Percentiles rank a stretch among this genome's conserved stretches.
phyloP scores from a whole-genome alignment of 345 rosid genomes.

The Viola odorata region DNA sequence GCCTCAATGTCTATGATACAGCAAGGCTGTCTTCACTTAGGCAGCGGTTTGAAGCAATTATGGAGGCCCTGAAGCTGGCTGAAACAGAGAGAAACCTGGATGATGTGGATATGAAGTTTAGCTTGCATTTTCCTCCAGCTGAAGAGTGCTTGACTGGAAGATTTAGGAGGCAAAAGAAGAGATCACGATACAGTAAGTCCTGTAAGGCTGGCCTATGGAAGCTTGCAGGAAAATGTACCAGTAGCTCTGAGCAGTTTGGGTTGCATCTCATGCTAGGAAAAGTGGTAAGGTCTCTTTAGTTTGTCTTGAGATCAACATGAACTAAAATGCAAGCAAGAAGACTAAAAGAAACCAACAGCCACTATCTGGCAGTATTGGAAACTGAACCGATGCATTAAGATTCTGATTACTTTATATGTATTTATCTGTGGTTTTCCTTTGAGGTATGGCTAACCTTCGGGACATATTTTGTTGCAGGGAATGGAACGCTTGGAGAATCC shows the following conservation, averaged over 20 bases:
- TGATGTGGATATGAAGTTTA: conserved; percentile 93
- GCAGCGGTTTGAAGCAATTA: conserved; percentile 70
- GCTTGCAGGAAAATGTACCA: conserved; percentile 83
- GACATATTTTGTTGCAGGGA: conserved; percentile 38
- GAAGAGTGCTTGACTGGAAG: conserved; percentile 86
- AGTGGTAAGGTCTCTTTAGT: conserved; percentile 11
- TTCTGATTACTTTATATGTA: no score
- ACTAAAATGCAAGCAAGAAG: no score
- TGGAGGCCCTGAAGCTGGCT: conserved; percentile 59
- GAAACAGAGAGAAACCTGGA: conserved; percentile 94
- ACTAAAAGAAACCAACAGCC: no score
- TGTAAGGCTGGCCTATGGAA: conserved; percentile 95
- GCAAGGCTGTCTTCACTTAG: conserved; percentile 71
- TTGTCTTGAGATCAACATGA: conserved; percentile 13
- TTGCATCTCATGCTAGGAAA: conserved; percentile 29
- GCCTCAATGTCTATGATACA: conserved; percentile 77
- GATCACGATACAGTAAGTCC: conserved; percentile 73
- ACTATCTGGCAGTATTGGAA: no score
- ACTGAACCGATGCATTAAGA: no score
- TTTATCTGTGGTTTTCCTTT: no score
- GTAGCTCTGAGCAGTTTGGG: conserved; percentile 90
- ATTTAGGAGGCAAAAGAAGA: conserved; percentile 91
- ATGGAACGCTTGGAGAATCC: conserved; percentile 66
- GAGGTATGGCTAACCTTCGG: no score
- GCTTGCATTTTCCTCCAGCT: conserved; percentile 95